phyloP scores from a whole-genome alignment of 257 asterid species.

The Eustoma russellianum region DNA sequence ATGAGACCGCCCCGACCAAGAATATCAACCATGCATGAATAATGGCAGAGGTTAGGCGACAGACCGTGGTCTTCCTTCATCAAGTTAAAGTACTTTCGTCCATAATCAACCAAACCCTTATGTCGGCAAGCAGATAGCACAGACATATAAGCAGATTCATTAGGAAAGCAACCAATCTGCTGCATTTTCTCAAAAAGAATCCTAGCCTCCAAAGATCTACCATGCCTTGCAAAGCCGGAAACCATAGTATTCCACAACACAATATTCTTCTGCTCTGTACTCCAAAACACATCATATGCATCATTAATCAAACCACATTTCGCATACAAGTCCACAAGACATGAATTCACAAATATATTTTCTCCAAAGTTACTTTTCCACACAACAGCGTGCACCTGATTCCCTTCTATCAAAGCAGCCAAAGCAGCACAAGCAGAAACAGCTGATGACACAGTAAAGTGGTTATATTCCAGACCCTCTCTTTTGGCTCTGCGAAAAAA shows the following conservation, averaged over 20 bases:
- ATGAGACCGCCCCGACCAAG: slow-evolving; percentile 65
- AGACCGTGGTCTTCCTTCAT: slow-evolving; percentile 52
- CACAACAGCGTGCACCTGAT: slow-evolving; percentile 52
- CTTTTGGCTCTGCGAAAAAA: slow-evolving; percentile 44
- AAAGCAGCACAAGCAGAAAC: slow-evolving; percentile 72
- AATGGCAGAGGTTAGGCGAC: slow-evolving; percentile 56
- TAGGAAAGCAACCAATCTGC: slow-evolving; percentile 42
- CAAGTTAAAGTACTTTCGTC: slow-evolving; percentile 55
- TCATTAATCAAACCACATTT: slow-evolving; percentile 73
- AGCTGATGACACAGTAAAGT: slow-evolving; percentile 51
- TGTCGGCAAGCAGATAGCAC: slow-evolving; percentile 81
- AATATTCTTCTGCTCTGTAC: slow-evolving; percentile 45
- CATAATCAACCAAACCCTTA: slow-evolving; percentile 73
- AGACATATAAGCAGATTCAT: slow-evolving; percentile 56
- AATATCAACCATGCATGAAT: slow-evolving; percentile 81
- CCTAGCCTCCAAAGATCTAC: slow-evolving; percentile 65
- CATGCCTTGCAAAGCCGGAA: slow-evolving; percentile 75
- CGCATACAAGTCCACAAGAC: slow-evolving; percentile 81
- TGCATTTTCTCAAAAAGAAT: slow-evolving; percentile 84
- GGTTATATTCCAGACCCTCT: slow-evolving; percentile 24
- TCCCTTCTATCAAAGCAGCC: slow-evolving; percentile 85
- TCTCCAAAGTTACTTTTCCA: slow-evolving; percentile 41
- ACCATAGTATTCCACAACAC: slow-evolving; percentile 81
- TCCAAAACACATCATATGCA: slow-evolving; percentile 48
- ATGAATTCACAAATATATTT: slow-evolving; percentile 42